Evolutionary conservation across 2,329 filamentous ascomycete species (phyloP).

Genomic region (Diplodia intermedia): DNA sequence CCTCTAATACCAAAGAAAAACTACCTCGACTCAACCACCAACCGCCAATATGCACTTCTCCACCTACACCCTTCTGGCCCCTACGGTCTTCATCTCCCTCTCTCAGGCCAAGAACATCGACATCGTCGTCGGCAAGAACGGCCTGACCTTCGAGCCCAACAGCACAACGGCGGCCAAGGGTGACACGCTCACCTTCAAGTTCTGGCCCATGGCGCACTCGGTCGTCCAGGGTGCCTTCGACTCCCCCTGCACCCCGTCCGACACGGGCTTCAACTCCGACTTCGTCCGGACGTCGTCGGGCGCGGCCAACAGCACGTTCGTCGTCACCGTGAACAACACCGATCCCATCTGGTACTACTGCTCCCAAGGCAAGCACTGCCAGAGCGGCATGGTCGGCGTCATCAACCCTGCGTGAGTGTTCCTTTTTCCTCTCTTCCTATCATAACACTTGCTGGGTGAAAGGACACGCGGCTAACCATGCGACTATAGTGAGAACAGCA

Average conservation of each 20-base stretch:
- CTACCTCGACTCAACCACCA: not conserved
- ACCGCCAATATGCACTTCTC: constrained; percentile 30
- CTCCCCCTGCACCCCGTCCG: constrained; percentile 44
- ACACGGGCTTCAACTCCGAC: constrained; percentile 48
- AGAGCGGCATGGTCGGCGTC: constrained; percentile 50
- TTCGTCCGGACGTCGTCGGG: constrained; percentile 42
- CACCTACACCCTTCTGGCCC: constrained; percentile 14
- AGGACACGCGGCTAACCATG: too few species aligned
- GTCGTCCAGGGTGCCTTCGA: constrained; percentile 47
- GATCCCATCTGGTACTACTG: constrained; percentile 52
- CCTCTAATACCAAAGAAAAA: constrained; percentile 1
- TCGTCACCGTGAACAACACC: constrained; percentile 46
- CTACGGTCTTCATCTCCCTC: constrained; percentile 41
- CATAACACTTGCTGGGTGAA: too few species aligned
- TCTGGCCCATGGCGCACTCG: constrained; percentile 51
- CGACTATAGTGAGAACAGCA: constrained; percentile 34
- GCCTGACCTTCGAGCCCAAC: constrained; percentile 46
- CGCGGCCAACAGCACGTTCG: constrained; percentile 43
- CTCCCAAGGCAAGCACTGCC: constrained; percentile 49
- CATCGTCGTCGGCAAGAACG: constrained; percentile 43
- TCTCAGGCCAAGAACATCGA: constrained; percentile 44
- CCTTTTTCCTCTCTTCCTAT: not conserved
- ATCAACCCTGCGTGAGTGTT: constrained; percentile 48
- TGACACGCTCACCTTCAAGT: constrained; percentile 49
- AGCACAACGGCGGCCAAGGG: constrained; percentile 45